Evolutionary conservation across 345 rosid genomes (phyloP), one percentile per base, ranked within the genome.

Genomic region (Salix dunnii): DNA sequence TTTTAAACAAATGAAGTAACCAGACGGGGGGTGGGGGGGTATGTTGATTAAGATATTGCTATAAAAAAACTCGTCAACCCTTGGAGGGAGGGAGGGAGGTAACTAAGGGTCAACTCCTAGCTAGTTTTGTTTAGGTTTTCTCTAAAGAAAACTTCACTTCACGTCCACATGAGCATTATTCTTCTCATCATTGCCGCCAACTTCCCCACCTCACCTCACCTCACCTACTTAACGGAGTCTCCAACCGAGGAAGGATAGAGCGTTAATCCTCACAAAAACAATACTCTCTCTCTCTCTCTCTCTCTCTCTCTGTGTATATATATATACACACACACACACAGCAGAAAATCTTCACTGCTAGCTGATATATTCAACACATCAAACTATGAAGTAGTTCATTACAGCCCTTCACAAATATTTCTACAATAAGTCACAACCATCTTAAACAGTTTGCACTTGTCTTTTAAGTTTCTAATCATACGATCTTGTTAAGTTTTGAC

Each of bases 401-500:
- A 51, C 3, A 49, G 55, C 55, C 58, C n/a, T 53, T 53, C 60
- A 53, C 60, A 3, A 21, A 12, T 62, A 62, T 66, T 72, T 76
- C 36, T 62, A 43, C 68, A 72, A 51, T 82, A 80, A 80, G 86
- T 78, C 82, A 74, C 30, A 28, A 63, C 49, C 40, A 61, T 76
- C 35, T 33, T 33, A 33, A 33, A 5, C 35, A 23, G 20, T 30
- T 31, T 31, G 48, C 58, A 61, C 21, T 64, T 64, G 33, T 64
- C 25, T 64, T 13, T 7, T 58, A 53, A 17, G 83, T 68, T 73
- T 60, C 78, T 80, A 86, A 82, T 86, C 76, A 78, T 82, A 70
- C 72, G 89, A 66, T 51, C 77, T 79, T 77, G 83, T 70, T 43
- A 40, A 80, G 76, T 66, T 84, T 82, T 86, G 81, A 84, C 82